Evolutionary conservation across 1,139 yeast species (phyloP), one percentile per base, ranked within the genome.

Genomic region (Petasospora fabianii): DNA sequence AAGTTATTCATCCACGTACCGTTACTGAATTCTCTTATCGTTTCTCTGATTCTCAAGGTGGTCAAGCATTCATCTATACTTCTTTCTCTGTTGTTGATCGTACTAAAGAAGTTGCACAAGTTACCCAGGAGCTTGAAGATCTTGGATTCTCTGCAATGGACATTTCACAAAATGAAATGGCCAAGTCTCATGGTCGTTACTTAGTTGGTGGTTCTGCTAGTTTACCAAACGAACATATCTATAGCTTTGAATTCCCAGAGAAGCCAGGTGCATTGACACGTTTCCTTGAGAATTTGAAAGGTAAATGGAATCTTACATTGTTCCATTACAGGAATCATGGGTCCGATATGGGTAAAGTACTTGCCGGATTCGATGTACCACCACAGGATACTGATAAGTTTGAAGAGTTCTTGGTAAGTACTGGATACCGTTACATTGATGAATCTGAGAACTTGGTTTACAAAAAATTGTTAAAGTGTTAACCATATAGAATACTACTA

Each of bases 311-410:
- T 59, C 78, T 94, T 44, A 84, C 97, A 4, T 68, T 92, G 53
- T 92, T 92, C 78, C 96, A 92, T 62, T 92, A 92, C 65, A 80
- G 99, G 71, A 90, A 92, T 65, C 95, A 88, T 54, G 99, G 99
- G 24, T 84, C 92, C 41, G 98, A 92, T 60, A 76, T 92, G 35
- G 97, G 95, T 32, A 87, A 87, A 61, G 86, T 92, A 1, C 70
- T 92, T 49, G 92, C 95, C 39, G 99, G 96, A 24, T 75, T 94
- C 45, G 80, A 80, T 31, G 87, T 90, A 21, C 97, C 97, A 4
- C 75, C 77, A 32, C 73, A 72, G 26, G 87, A 92, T 30, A 66
- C 69, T 34, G 77, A 66, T 24, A 75, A 72, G 30, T 83, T 90
- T 59, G 78, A 81, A 49, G 65, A 68, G 18, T 86, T 87, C 62